A percentile compares a stretch with the other conserved stretches of the same genome.
phyloP scores from a whole-genome alignment of 108 stramenopile genomes.

The Epipyxis sp. region DNA sequence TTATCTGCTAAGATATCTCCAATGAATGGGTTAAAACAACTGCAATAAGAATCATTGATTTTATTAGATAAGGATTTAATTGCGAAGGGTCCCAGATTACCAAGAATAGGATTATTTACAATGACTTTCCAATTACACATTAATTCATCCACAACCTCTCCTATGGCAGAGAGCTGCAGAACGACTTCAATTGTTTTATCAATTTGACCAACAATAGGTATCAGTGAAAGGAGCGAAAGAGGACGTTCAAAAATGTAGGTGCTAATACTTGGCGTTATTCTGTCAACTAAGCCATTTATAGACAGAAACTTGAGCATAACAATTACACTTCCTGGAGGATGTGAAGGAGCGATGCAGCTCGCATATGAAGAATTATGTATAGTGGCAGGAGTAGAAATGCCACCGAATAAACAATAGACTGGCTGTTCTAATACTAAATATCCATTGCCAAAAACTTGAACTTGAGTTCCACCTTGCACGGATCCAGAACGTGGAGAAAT shows the following conservation, averaged over 20 bases:
- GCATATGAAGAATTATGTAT: neutral
- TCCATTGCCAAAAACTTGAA: neutral
- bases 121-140: neutral
- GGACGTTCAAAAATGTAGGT: constrained; percentile 4
- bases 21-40: neutral
- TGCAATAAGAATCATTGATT: neutral
- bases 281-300: neutral
- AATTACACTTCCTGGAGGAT: constrained; percentile 7
- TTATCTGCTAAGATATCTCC: neutral
- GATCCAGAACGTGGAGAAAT: constrained; percentile 5
- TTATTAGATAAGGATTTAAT: neutral
- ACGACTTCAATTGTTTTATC: neutral
- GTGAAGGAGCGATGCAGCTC: neutral
- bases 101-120: neutral
- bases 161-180: neutral
- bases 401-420: constrained; percentile 6
- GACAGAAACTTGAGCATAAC: neutral
- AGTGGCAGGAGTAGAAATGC: neutral
- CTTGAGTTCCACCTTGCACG: neutral
- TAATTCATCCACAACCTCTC: neutral
- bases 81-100: neutral
- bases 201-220: neutral
- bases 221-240: neutral
- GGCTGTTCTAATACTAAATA: neutral
- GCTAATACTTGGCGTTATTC: neutral